phyloP scores from a whole-genome alignment of 192 early-diverging fungal genomes.

The Chytriomyces confervae region DNA sequence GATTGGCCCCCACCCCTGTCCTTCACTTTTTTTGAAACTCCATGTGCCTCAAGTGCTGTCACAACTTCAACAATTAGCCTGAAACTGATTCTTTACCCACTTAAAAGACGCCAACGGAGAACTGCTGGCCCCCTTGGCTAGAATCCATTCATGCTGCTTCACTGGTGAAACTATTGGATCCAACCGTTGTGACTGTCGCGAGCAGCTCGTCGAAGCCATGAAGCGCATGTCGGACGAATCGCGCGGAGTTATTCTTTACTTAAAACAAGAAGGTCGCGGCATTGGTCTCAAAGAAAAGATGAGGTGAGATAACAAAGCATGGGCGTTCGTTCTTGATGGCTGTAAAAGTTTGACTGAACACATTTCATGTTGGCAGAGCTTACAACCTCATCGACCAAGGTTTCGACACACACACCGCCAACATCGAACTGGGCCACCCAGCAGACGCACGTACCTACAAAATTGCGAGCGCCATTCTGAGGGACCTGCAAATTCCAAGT shows the following conservation, averaged over 20 bases:
- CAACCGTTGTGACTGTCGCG: constrained; percentile 88
- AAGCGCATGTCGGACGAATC: constrained; percentile 76
- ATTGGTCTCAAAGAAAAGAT: constrained; percentile 95
- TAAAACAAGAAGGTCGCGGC: constrained; percentile 94
- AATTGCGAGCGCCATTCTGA: constrained; percentile 85
- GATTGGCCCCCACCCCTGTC: too few relatives aligned
- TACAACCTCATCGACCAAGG: constrained; percentile 98
- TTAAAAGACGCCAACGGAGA: not conserved
- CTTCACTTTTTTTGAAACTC: too few relatives aligned
- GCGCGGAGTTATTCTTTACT: constrained; percentile 89
- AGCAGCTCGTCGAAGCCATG: constrained; percentile 29
- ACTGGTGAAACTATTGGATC: constrained; percentile 94
- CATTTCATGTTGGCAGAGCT: constrained; percentile 59
- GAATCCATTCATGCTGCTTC: constrained; percentile 97
- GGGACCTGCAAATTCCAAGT: constrained; percentile 73
- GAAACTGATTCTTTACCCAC: too few relatives aligned
- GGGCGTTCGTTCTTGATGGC: too few relatives aligned
- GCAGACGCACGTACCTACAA: constrained; percentile 94
- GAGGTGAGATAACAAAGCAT: constrained; percentile 49
- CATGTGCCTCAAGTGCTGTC: too few relatives aligned
- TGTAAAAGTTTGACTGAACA: too few relatives aligned
- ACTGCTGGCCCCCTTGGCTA: constrained; percentile 70
- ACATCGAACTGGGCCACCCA: constrained; percentile 86
- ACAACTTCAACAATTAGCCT: too few relatives aligned
- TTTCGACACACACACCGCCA: constrained; percentile 92